These are phyloP conservation scores for Cucumis cinereus DNA, from an alignment of 306 rosid genomes.

Conservation along the genomic window DNA sequence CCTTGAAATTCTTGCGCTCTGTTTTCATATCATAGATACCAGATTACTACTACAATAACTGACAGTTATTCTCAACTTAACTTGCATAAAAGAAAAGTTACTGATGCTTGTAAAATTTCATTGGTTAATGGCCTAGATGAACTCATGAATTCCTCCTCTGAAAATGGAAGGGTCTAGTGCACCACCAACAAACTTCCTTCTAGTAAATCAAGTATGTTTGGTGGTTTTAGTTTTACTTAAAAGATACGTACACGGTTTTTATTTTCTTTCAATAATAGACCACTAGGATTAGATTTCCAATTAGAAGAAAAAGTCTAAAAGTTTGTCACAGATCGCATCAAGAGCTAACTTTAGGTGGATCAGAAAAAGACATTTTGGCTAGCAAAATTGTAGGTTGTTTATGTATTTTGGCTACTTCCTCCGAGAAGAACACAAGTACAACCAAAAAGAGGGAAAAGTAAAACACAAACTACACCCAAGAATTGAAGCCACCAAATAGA, in stretches of 20 bases:
- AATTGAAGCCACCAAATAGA: neutral
- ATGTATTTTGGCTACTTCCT: neutral
- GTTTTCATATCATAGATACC: neutral
- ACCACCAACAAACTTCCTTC: neutral
- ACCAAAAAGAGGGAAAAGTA: neutral
- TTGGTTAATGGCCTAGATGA: neutral
- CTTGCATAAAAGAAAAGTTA: neutral
- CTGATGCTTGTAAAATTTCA: neutral
- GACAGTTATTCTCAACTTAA: neutral
- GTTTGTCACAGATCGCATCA: neutral
- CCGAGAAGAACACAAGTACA: neutral
- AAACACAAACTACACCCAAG: neutral
- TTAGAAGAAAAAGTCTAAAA: neutral
- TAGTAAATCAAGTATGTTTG: neutral
- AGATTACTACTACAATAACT: neutral
- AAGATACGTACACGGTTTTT: neutral
- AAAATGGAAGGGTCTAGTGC: neutral
- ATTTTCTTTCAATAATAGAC: neutral
- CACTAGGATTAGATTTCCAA: neutral
- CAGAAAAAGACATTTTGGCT: neutral
- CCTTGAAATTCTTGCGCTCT: neutral
- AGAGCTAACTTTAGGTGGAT: neutral
- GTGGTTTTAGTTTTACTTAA: neutral
- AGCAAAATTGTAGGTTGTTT: neutral
- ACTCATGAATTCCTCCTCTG: neutral